These are phyloP conservation scores for Rhizomucor pusillus DNA, from an alignment of 371 early-diverging fungal species.

Conservation along the genomic window DNA sequence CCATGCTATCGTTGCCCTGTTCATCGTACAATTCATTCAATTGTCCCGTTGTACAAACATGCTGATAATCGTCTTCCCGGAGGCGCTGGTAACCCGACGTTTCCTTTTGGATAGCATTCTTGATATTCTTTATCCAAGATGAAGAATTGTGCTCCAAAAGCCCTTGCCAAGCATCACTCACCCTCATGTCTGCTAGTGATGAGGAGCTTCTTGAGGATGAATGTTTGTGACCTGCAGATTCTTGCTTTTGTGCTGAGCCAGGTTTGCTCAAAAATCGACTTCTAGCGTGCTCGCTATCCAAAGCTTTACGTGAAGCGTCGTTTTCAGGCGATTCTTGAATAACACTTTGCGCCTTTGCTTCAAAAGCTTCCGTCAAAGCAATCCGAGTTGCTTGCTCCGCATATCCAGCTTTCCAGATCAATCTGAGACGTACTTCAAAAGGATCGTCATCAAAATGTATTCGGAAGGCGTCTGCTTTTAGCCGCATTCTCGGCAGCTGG, in stretches of 20 bases:
- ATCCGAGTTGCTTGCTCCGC: slow-evolving; percentile 50
- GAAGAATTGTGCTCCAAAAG: slow-evolving; percentile 58
- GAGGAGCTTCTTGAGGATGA: background rate
- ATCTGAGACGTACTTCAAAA: slow-evolving; percentile 52
- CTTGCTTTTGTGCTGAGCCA: slow-evolving; percentile 5
- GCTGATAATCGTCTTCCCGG: slow-evolving; percentile 17
- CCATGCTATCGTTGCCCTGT: slow-evolving; percentile 6
- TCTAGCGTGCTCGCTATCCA: slow-evolving; percentile 16
- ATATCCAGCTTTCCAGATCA: slow-evolving; percentile 50
- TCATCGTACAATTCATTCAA: slow-evolving; percentile 14
- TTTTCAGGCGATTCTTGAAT: slow-evolving; percentile 9
- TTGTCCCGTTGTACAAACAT: slow-evolving; percentile 9
- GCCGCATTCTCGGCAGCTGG: slow-evolving; percentile 22
- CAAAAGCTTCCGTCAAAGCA: slow-evolving; percentile 57
- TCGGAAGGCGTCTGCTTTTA: slow-evolving; percentile 25
- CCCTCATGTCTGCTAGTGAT: slow-evolving; percentile 15
- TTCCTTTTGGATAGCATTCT: slow-evolving; percentile 26
- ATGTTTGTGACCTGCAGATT: background rate
- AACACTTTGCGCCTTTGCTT: slow-evolving; percentile 48
- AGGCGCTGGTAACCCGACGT: slow-evolving; percentile 13
- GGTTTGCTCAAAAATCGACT: slow-evolving; percentile 8
- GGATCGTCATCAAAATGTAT: slow-evolving; percentile 55
- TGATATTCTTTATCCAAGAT: slow-evolving; percentile 49
- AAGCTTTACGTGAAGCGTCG: slow-evolving; percentile 5
- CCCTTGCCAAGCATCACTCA: slow-evolving; percentile 56